Base-by-base conservation (phyloP, 306 rosid genomes). In the Morella rubra region DNA sequence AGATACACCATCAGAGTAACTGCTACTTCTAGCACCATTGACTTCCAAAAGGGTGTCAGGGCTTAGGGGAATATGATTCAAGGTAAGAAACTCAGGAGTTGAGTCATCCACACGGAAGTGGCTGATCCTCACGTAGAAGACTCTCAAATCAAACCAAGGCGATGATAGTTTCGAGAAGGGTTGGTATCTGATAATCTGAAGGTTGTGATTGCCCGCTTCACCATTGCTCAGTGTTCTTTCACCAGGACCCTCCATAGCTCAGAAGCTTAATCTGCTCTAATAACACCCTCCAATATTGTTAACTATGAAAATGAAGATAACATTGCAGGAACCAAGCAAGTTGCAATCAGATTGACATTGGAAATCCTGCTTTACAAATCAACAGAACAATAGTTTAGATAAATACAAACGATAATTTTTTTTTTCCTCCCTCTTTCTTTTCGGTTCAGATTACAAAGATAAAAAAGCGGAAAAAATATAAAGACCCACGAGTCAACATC, bases 81-180 rank as follows among this genome's bases (percentile, higher is more conserved):
- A 93, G 68, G 89, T 85, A 65, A 96, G 87, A 81, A 81, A 88
- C 77, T 88, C 88, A 0, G 98, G 97, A 45, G 97, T 89, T 22
- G 90, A 88, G 77, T 85, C 90, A 84, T 91, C 91, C 5, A 87
- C 96, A 73, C 69, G 85, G 74, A 92, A 88, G 54, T 91, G 85
- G 76, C 93, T 86, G 5, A 92, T 50, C 76, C 98, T 89, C 68
- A 91, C 93, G 84, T 91, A 93, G 76, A 93, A 96, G 40, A 96
- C 98, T 86, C 97, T 89, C 81, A 96, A 55, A 86, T 88, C 96
- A 73, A 96, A 89, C 97, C 98, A 92, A 2, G 91, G 70, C 44
- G 93, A 87, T 20, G 87, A 77, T 14, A 85, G 69, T 76, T 80
- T 93, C 51, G 58, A 69, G 73, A 76, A 81, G 53, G 96, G 88